Conservation (phyloP, 2,329 filamentous ascomycete genomes). For the Cyclaneusma minus region DNA sequence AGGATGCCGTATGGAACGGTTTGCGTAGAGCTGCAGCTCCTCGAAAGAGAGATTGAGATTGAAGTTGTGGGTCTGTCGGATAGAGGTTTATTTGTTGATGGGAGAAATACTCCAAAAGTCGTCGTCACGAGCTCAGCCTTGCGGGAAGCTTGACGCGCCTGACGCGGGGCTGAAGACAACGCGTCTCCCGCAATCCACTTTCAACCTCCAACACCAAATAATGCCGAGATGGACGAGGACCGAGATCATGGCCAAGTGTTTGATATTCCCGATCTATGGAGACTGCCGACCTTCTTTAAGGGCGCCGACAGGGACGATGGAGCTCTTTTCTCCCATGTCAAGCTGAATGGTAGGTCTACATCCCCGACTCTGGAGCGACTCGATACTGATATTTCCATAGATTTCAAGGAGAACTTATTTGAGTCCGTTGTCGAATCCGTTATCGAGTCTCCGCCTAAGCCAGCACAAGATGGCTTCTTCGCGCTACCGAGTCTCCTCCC, state of each 20-base stretch:
- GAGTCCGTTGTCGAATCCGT: not conserved
- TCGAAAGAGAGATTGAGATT: too few species aligned
- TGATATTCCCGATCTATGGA: slow-evolving; percentile 45
- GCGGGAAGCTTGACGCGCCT: slow-evolving; percentile 1
- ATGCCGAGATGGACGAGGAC: slow-evolving; percentile 21
- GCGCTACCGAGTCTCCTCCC: slow-evolving; percentile 12
- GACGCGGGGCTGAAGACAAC: not conserved
- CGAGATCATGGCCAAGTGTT: slow-evolving; percentile 38
- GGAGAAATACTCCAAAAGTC: slow-evolving; percentile 1
- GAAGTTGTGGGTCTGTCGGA: too few species aligned
- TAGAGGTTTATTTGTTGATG: too few species aligned
- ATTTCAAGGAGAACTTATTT: slow-evolving; percentile 5
- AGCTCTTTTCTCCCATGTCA: slow-evolving; percentile 16
- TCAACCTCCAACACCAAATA: slow-evolving; percentile 4
- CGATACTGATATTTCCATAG: slow-evolving; percentile 6
- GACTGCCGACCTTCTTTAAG: slow-evolving; percentile 31
- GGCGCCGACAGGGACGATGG: slow-evolving; percentile 12
- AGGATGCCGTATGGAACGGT: not conserved
- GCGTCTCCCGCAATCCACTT: not conserved
- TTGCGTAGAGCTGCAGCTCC: not conserved
- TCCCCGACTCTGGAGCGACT: not conserved
- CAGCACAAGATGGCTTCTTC: slow-evolving; percentile 13
- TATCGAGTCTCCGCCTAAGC: slow-evolving; percentile 7
- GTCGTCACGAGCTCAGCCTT: not conserved
- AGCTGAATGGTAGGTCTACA: slow-evolving; percentile 12